Conservation (phyloP, 495 filamentous ascomycete species). For the Penicilliopsis zonata region DNA sequence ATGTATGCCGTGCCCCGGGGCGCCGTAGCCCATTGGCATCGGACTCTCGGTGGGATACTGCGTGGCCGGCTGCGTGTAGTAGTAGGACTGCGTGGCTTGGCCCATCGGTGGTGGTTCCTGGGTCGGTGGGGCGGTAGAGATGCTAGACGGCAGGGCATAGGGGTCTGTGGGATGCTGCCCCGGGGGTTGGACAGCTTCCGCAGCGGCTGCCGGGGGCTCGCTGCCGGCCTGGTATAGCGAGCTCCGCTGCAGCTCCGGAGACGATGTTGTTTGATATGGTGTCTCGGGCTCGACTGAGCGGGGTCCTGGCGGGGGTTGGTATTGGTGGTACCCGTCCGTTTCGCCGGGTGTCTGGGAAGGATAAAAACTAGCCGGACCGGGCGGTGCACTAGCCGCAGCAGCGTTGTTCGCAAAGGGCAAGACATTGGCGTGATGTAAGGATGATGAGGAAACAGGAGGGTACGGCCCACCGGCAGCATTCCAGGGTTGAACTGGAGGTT, state of each 20-base stretch:
- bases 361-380: constrained; percentile 19
- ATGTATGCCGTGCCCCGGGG: constrained; percentile 52
- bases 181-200: constrained; percentile 16
- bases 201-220: constrained; percentile 8
- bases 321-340: constrained; percentile 9
- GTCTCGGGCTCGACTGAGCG: constrained; percentile 18
- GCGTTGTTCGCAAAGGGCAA: constrained; percentile 12
- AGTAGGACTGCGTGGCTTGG: constrained; percentile 23
- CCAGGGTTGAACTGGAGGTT: constrained; percentile 16
- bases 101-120: constrained; percentile 17
- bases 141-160: too few species aligned
- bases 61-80: constrained; percentile 33
- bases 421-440: constrained; percentile 3
- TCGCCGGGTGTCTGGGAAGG: constrained; percentile 13
- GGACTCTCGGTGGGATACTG: constrained; percentile 24
- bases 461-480: constrained; percentile 15
- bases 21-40: too few species aligned
- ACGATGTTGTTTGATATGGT: constrained; percentile 15
- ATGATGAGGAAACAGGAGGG: constrained; percentile 17
- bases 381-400: constrained; percentile 8
- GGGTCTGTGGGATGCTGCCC: constrained; percentile 15
- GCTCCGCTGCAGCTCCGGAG: constrained; percentile 12
- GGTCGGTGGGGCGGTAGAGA: constrained; percentile 11
- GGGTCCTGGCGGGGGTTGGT: constrained; percentile 12
- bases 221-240: constrained; percentile 22